Evolutionary conservation across 2,329 filamentous ascomycete genomes (phyloP).

Genomic region (Ophiostoma sp.): DNA sequence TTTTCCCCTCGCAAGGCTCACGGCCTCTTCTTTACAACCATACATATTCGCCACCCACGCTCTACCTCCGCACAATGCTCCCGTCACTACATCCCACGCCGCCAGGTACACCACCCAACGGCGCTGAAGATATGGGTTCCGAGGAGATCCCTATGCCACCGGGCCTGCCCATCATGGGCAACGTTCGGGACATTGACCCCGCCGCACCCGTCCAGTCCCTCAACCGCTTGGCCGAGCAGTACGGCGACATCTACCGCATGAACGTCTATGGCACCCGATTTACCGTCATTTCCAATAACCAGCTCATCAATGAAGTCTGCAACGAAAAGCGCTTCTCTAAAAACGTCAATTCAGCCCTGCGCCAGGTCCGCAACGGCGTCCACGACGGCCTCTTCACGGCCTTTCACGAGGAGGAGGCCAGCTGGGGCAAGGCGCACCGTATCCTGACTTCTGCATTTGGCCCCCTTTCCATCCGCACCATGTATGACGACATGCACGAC

Average conservation of each 20-base stretch:
- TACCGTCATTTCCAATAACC: conserved; percentile 25
- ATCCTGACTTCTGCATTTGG: conserved; percentile 65
- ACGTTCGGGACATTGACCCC: conserved; percentile 26
- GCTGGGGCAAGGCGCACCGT: conserved; percentile 63
- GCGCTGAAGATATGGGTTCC: not conserved
- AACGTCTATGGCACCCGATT: conserved; percentile 10
- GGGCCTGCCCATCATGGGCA: conserved; percentile 27
- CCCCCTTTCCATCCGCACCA: conserved; percentile 58
- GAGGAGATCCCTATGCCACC: conserved; percentile 31
- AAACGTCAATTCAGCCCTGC: not conserved
- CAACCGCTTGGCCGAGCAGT: conserved; percentile 22
- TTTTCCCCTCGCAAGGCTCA: too few relatives aligned
- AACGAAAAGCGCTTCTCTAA: conserved; percentile 28
- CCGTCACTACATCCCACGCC: not conserved
- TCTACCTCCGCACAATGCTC: conserved; percentile 1
- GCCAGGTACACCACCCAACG: conserved; percentile 13
- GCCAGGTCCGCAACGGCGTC: conserved; percentile 19
- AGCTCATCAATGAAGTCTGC: conserved; percentile 27
- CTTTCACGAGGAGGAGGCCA: conserved; percentile 41
- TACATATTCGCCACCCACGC: not conserved
- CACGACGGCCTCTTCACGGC: conserved; percentile 25
- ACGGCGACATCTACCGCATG: conserved; percentile 26
- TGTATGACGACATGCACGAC: conserved; percentile 65
- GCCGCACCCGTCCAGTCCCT: conserved; percentile 23
- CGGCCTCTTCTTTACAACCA: too few relatives aligned